Percentiles rank a stretch among this genome's conserved stretches.
These are phyloP conservation scores for Suillus ampliporus DNA, from an alignment of 768 basidiomycete genomes.

Conservation along the genomic window DNA sequence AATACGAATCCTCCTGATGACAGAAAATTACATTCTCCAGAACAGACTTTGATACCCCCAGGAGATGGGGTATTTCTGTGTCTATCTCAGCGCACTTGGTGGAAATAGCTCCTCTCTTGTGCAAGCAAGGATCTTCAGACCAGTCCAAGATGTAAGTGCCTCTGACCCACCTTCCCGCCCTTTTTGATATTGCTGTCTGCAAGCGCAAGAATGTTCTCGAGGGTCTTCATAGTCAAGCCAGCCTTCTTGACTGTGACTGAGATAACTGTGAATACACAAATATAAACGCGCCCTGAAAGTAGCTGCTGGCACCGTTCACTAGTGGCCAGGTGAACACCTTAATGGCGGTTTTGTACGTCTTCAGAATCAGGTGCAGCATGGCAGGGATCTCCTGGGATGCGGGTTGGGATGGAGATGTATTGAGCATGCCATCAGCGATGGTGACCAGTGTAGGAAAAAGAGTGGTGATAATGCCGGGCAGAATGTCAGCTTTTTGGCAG, in stretches of 20 bases:
- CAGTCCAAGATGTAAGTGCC: not conserved
- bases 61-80: conserved; percentile 86
- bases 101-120: conserved; percentile 85
- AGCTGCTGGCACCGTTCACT: too few species aligned
- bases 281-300: too few species aligned
- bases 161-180: conserved; percentile 71
- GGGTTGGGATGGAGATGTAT: conserved; percentile 57
- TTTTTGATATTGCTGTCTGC: conserved; percentile 70
- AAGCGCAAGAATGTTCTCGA: conserved; percentile 87
- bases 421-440: conserved; percentile 72
- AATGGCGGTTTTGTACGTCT: too few species aligned
- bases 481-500: conserved; percentile 63
- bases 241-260: conserved; percentile 95
- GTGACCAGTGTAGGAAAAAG: conserved; percentile 78
- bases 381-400: conserved; percentile 69
- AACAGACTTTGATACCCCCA: conserved; percentile 98
- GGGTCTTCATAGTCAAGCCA: conserved; percentile 94
- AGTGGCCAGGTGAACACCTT: too few species aligned
- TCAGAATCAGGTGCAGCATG: too few species aligned
- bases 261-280: too few species aligned
- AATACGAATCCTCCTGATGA: conserved; percentile 98
- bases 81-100: conserved; percentile 99
- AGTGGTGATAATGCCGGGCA: conserved; percentile 60
- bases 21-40: conserved; percentile 99
- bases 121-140: not conserved